Conservation (phyloP, 1,284 basidiomycete genomes). For the Stygiomarasmius scandens region DNA sequence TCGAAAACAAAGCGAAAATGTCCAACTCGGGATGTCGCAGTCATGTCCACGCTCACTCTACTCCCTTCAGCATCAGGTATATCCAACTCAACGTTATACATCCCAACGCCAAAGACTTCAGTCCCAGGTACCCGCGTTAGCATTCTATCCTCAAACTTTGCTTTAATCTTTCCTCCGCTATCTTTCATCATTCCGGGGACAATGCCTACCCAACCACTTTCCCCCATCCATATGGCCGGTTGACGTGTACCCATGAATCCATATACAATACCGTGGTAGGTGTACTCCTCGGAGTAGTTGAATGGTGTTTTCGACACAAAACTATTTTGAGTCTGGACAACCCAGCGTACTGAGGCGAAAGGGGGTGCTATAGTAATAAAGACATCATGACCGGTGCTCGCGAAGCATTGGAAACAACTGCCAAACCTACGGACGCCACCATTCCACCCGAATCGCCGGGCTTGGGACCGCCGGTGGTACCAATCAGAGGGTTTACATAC, state of each 20-base stretch:
- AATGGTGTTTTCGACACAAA: conserved; percentile 81
- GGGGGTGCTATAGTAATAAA: conserved; percentile 77
- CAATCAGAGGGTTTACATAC: conserved; percentile 48
- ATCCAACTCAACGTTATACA: conserved; percentile 67
- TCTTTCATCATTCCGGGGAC: conserved; percentile 51
- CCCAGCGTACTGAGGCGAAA: conserved; percentile 84
- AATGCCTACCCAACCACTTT: conserved; percentile 69
- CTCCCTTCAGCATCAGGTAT: conserved; percentile 46
- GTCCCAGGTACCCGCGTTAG: conserved; percentile 60
- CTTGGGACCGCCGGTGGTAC: conserved; percentile 70
- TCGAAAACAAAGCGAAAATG: conserved; percentile 76
- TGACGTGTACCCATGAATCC: conserved; percentile 83
- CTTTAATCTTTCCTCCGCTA: conserved; percentile 42
- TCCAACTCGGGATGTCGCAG: conserved; percentile 77
- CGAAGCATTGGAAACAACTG: neutral
- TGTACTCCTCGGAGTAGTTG: conserved; percentile 62
- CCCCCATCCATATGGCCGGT: conserved; percentile 92
- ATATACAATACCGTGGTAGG: conserved; percentile 44
- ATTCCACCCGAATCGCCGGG: conserved; percentile 73
- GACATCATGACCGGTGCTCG: conserved; percentile 26
- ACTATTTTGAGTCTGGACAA: conserved; percentile 70
- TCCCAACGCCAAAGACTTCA: conserved; percentile 63
- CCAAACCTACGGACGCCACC: conserved; percentile 2
- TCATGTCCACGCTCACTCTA: conserved; percentile 63
- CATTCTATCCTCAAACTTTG: conserved; percentile 62